Evolutionary conservation across 2,329 filamentous ascomycete species (phyloP).

Genomic region (Arthrinium puccinioides): DNA sequence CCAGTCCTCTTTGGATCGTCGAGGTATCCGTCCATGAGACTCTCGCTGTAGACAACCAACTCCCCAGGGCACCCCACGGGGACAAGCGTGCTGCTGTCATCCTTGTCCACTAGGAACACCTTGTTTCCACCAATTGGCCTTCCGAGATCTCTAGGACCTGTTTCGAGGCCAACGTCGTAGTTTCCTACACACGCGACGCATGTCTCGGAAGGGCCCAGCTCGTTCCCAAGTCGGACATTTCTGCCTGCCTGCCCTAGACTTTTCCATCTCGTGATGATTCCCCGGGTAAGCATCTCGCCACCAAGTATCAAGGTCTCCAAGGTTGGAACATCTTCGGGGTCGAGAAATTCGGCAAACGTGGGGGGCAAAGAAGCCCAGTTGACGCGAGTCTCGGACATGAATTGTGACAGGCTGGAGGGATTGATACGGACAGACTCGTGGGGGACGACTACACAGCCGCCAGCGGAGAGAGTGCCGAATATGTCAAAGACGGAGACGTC

Average conservation of each 20-base stretch:
- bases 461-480: not conserved
- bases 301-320: not conserved
- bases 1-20: conserved; percentile 12
- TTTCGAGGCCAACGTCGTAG: too few relatives aligned
- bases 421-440: too few relatives aligned
- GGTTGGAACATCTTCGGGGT: not conserved
- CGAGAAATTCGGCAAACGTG: not conserved
- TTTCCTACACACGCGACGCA: too few relatives aligned
- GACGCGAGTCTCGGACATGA: not conserved
- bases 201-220: not conserved
- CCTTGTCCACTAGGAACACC: conserved; percentile 5
- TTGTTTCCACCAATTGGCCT: not conserved
- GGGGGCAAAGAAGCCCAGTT: not conserved
- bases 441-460: not conserved
- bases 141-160: too few relatives aligned
- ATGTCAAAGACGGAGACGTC: conserved; percentile 1
- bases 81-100: conserved; percentile 1
- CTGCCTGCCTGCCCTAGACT: too few relatives aligned
- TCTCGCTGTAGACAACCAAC: conserved; percentile 7
- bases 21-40: conserved; percentile 20
- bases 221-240: not conserved
- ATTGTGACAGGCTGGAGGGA: too few relatives aligned
- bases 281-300: not conserved
- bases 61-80: conserved; percentile 6
- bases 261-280: not conserved